phyloP scores from a whole-genome alignment of 805 yeast genomes.

The Clavispora santaluciae region DNA sequence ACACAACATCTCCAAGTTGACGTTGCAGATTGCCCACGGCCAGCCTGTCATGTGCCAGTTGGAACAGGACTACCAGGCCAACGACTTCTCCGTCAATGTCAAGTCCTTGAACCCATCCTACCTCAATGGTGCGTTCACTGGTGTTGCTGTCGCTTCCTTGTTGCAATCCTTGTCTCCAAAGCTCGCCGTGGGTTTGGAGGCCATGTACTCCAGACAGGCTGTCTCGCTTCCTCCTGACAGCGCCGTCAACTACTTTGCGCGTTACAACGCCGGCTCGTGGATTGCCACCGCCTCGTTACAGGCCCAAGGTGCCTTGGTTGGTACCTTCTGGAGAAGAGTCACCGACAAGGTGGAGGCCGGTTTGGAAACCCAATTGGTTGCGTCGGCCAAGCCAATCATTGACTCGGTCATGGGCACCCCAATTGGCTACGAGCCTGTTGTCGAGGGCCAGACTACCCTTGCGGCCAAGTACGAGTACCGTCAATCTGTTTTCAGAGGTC shows the following conservation, averaged over 20 bases:
- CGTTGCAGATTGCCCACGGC: constrained; percentile 80
- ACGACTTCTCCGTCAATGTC: constrained; percentile 82
- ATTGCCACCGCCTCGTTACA: constrained; percentile 89
- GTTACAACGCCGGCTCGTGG: constrained; percentile 88
- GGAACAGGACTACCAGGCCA: constrained; percentile 92
- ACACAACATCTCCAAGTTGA: constrained; percentile 71
- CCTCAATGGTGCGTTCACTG: constrained; percentile 71
- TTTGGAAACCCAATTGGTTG: constrained; percentile 77
- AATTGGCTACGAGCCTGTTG: constrained; percentile 75
- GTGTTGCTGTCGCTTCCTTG: constrained; percentile 88
- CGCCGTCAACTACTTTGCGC: constrained; percentile 82
- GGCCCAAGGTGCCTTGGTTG: constrained; percentile 85
- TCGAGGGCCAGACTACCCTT: constrained; percentile 87
- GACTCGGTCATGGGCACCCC: constrained; percentile 74
- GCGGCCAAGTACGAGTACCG: constrained; percentile 99
- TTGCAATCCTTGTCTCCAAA: constrained; percentile 84
- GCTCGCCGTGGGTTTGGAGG: constrained; percentile 86
- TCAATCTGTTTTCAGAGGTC: constrained; percentile 93
- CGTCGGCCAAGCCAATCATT: constrained; percentile 67
- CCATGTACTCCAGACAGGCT: constrained; percentile 77
- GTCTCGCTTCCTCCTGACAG: constrained; percentile 76
- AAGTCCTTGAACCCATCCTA: constrained; percentile 88
- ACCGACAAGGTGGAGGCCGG: constrained; percentile 94
- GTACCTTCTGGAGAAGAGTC: constrained; percentile 92
- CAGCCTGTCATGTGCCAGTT: constrained; percentile 93